A percentile compares a stretch with the other conserved stretches of the same genome.
phyloP scores from a whole-genome alignment of 371 early-diverging fungal genomes.

The Syncephalis plumigaleata region DNA sequence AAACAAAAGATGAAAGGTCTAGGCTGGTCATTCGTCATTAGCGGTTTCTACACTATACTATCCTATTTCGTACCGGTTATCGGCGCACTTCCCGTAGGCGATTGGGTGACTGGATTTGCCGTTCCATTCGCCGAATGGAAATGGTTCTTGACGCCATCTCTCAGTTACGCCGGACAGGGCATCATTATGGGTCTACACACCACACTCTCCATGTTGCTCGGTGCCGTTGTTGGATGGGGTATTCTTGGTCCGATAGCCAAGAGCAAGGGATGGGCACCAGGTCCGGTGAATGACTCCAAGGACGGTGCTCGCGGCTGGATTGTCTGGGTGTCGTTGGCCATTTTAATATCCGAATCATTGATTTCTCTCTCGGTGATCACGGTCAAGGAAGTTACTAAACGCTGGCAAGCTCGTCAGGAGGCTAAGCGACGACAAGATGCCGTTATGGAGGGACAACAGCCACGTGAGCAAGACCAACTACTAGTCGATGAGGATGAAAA shows the following conservation, averaged over 20 bases:
- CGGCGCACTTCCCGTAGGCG: slow-evolving; percentile 41
- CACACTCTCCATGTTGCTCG: slow-evolving; percentile 47
- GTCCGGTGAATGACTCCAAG: slow-evolving; percentile 51
- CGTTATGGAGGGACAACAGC: slow-evolving; percentile 2
- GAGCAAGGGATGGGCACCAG: slow-evolving; percentile 54
- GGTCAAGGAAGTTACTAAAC: slow-evolving; percentile 12
- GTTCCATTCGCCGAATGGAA: slow-evolving; percentile 25
- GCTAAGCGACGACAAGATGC: slow-evolving; percentile 20
- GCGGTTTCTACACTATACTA: slow-evolving; percentile 41
- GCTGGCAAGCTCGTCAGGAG: background rate
- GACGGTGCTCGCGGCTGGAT: slow-evolving; percentile 67
- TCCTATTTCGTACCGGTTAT: slow-evolving; percentile 43
- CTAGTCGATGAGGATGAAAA: slow-evolving; percentile 3
- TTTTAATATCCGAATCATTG: slow-evolving; percentile 65
- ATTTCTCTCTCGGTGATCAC: slow-evolving; percentile 40
- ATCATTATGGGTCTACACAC: slow-evolving; percentile 74
- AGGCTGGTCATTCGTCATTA: slow-evolving; percentile 20
- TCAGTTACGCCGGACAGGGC: slow-evolving; percentile 55
- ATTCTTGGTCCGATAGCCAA: slow-evolving; percentile 51
- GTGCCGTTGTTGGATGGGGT: slow-evolving; percentile 66
- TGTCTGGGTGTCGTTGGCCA: slow-evolving; percentile 62
- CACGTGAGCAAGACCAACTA: too few species aligned
- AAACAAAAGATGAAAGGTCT: too few species aligned
- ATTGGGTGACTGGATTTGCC: slow-evolving; percentile 22
- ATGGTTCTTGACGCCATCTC: slow-evolving; percentile 59